Percentiles rank a stretch among this genome's conserved stretches.
Conservation (phyloP, 1,139 yeast species). For the Geotrichum candidum region DNA sequence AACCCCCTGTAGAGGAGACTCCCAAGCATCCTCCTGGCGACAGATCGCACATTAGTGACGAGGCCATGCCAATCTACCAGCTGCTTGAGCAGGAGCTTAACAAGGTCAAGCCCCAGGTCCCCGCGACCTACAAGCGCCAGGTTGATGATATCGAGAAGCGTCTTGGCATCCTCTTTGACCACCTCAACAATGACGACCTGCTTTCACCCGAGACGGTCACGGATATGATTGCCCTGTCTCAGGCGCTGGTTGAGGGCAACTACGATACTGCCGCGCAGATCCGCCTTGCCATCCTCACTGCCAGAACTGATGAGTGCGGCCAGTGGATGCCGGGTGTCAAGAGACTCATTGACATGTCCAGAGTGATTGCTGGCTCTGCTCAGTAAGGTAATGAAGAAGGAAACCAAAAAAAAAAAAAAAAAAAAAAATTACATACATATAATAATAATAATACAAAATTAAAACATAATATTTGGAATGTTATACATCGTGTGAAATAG, state of each 20-base stretch:
- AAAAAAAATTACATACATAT: background rate
- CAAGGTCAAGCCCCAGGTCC: conserved; percentile 65
- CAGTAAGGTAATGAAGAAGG: background rate
- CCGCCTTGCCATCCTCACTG: conserved; percentile 54
- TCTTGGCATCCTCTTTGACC: conserved; percentile 68
- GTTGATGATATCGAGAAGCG: conserved; percentile 79
- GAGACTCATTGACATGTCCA: conserved; percentile 68
- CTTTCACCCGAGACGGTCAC: conserved; percentile 53
- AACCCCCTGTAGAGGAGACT: conserved; percentile 31
- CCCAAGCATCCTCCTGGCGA: conserved; percentile 62
- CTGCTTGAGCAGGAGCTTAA: conserved; percentile 50
- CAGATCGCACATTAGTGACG: conserved; percentile 60
- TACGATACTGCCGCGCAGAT: conserved; percentile 52
- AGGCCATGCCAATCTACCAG: conserved; percentile 53
- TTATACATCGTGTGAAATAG: too few species aligned
- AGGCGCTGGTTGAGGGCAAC: conserved; percentile 49
- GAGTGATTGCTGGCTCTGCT: conserved; percentile 23
- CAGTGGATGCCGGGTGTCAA: conserved; percentile 93
- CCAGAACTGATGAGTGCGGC: conserved; percentile 70
- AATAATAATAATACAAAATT: too few species aligned
- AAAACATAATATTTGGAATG: too few species aligned
- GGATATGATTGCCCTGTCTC: conserved; percentile 48
- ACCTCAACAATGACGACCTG: conserved; percentile 68
- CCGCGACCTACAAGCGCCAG: conserved; percentile 69
- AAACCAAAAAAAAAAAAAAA: background rate